Evolutionary conservation across 2,329 filamentous ascomycete species (phyloP).

Genomic region (Apiospora kogelbergensis): DNA sequence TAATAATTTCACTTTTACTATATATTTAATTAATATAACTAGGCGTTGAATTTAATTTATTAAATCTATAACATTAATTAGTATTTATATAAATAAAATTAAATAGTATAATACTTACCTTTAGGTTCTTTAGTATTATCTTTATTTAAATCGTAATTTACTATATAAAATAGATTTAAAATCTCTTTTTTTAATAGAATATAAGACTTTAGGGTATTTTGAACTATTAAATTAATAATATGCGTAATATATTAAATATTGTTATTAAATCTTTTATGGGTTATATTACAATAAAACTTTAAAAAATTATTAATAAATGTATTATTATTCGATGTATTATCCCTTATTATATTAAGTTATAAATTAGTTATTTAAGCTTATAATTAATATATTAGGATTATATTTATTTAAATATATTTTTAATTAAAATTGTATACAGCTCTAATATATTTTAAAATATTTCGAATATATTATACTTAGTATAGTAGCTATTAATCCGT

Average conservation of each 20-base stretch:
- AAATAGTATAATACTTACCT: background rate
- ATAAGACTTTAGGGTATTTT: background rate
- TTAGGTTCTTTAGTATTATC: background rate
- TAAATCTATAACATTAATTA: background rate
- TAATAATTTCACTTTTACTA: background rate
- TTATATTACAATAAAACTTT: background rate
- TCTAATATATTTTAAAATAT: background rate
- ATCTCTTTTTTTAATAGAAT: background rate
- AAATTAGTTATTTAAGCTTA: background rate
- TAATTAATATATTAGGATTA: background rate
- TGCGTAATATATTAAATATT: background rate
- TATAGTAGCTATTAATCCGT: slow-evolving; percentile 14
- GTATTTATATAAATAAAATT: background rate
- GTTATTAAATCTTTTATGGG: background rate
- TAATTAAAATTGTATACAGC: background rate
- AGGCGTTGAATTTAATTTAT: background rate
- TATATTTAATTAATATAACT: background rate
- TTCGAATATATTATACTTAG: background rate
- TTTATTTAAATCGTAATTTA: background rate
- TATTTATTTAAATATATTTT: background rate
- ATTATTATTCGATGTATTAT: background rate
- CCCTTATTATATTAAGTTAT: background rate
- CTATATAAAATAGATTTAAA: background rate
- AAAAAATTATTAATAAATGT: background rate
- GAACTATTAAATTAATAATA: background rate